Conservation (phyloP, 2,329 filamentous ascomycete species). For the Epichloe hybrida region DNA sequence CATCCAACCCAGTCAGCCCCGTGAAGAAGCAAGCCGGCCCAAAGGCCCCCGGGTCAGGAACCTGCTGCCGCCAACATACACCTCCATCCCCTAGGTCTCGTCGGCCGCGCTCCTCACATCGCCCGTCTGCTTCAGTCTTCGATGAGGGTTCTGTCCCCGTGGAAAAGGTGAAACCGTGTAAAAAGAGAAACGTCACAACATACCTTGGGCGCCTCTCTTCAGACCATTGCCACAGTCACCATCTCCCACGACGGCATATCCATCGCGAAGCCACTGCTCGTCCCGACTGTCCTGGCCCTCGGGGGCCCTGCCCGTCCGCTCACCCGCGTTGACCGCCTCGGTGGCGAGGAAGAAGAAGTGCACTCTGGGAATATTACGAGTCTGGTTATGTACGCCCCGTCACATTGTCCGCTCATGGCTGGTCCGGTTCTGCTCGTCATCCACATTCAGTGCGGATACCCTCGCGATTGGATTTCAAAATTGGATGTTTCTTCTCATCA, state of each 20-base stretch:
- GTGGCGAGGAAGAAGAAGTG: background rate
- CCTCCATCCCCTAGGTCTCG: slow-evolving; percentile 74
- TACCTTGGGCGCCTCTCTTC: slow-evolving; percentile 71
- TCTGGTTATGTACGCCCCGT: too few species aligned
- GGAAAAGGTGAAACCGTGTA: too few species aligned
- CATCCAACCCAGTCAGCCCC: slow-evolving; percentile 23
- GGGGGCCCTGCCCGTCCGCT: slow-evolving; percentile 26
- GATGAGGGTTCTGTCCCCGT: too few species aligned
- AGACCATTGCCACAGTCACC: slow-evolving; percentile 82
- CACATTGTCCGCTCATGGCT: too few species aligned
- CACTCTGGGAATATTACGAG: too few species aligned
- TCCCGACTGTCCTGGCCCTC: slow-evolving; percentile 20
- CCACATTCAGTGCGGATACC: too few species aligned
- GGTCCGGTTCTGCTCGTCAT: too few species aligned
- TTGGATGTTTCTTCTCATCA: background rate
- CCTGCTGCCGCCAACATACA: slow-evolving; percentile 30
- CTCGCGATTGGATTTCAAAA: too few species aligned
- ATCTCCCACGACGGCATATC: slow-evolving; percentile 73
- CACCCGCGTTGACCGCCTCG: slow-evolving; percentile 36
- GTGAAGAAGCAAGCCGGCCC: too few species aligned
- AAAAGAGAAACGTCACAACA: slow-evolving; percentile 9
- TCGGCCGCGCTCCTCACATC: slow-evolving; percentile 35
- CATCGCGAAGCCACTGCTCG: slow-evolving; percentile 34
- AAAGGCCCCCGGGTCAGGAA: slow-evolving; percentile 53
- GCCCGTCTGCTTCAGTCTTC: too few species aligned